Base-by-base conservation (phyloP, 495 filamentous ascomycete genomes). In the Alectoria sarmentosa region DNA sequence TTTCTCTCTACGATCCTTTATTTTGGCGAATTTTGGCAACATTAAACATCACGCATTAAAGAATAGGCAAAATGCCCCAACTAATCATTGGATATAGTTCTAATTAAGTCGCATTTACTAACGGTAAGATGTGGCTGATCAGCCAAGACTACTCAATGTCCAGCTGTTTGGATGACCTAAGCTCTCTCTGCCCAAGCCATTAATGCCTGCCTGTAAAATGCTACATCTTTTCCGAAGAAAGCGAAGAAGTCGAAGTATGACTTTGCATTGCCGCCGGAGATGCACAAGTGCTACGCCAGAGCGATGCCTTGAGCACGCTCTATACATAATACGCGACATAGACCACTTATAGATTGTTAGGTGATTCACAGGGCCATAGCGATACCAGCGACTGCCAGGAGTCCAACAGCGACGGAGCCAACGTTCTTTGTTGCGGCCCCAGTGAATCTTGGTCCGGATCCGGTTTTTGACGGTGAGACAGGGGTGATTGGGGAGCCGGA, bases 361-460 rank as follows among this genome's bases (percentile, higher is more conserved):
- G 52, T 17, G 21, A 10, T 60, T 64, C 42, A 71, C 30, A 71
- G 55, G 1, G 63, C 60, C 63, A 71, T 57, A 15, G 66, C 67
- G 48, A 71, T 61, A 55, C 62, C 69, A 15, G 65, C 62, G 15
- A 68, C 62, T 17, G 63, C 69, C 30, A 71, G 42, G 19, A 64
- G 58, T 34, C 64, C 69, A 37, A 63, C 69, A 34, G 67, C 67
- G 38, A 71, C 70, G 3, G 69, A 71, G 46, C 67, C 69, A 61
- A 71, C 58, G 28, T 67, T 67, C 58, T 66, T 69, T n/a, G 48
- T 64, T 17, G 67, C 65, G 61, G 67, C 62, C 11, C 69, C 69
- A 59, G 69, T 63, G 37, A 69, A 69, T 7, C 49, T 46, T 56
- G 54, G 36, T 48, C 62, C 60, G 30, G 65, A 46, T 55, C 67